Percentiles rank a stretch among this genome's conserved stretches.
Conservation (phyloP, 805 yeast genomes). For the Hanseniaspora jakobsenii region DNA sequence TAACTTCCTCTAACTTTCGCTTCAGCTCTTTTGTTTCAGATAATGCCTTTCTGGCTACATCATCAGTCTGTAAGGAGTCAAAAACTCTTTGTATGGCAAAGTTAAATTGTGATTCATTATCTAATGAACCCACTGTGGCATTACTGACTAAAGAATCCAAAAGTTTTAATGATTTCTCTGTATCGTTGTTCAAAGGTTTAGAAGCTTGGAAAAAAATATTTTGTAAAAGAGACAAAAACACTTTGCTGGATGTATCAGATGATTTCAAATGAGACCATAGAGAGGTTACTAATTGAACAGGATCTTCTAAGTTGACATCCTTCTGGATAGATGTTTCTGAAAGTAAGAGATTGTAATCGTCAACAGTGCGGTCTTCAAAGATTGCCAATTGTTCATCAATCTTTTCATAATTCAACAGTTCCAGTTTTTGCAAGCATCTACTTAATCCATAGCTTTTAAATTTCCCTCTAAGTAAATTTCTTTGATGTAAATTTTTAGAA, state of each 20-base stretch:
- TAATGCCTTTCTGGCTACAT: slow-evolving; percentile 67
- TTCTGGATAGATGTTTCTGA: slow-evolving; percentile 21
- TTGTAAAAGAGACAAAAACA: slow-evolving; percentile 38
- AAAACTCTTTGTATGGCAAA: slow-evolving; percentile 68
- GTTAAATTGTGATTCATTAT: slow-evolving; percentile 56
- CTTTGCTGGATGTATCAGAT: slow-evolving; percentile 41
- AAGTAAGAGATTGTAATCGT: slow-evolving; percentile 25
- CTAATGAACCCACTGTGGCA: slow-evolving; percentile 39
- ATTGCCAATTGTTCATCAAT: slow-evolving; percentile 56
- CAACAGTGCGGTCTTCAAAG: slow-evolving; percentile 38
- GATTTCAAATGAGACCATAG: slow-evolving; percentile 39
- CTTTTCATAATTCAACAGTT: slow-evolving; percentile 46
- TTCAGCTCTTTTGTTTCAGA: slow-evolving; percentile 46
- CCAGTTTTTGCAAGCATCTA: slow-evolving; percentile 35
- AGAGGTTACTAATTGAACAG: slow-evolving; percentile 54
- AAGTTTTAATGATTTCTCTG: slow-evolving; percentile 34
- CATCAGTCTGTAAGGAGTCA: slow-evolving; percentile 76
- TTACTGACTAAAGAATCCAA: slow-evolving; percentile 63
- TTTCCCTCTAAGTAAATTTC: slow-evolving; percentile 26
- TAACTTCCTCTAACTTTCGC: slow-evolving; percentile 36
- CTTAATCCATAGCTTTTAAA: slow-evolving; percentile 26
- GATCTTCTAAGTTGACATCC: slow-evolving; percentile 41
- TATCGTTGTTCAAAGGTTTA: slow-evolving; percentile 21
- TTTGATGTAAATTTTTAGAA: slow-evolving; percentile 25
- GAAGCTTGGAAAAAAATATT: slow-evolving; percentile 27